Base-by-base conservation (phyloP, 805 yeast genomes). In the Saturnispora kantuleensis region DNA sequence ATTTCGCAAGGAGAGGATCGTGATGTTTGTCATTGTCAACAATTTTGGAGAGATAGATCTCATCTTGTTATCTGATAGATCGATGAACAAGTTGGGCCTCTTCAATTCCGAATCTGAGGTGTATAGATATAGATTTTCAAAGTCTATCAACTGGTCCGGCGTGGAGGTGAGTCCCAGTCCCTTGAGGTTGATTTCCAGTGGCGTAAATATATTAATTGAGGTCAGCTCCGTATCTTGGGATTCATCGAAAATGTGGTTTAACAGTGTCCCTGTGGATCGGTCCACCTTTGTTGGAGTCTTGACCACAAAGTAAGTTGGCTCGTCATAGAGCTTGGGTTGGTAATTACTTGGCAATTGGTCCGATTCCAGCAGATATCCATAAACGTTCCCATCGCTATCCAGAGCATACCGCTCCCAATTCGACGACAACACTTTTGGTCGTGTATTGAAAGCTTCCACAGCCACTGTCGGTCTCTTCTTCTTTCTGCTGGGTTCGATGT, bases 61-160 rank as follows among this genome's bases (percentile, higher is more conserved):
- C 11, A 79, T 52, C 33, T 65, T 63, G 56, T 79, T 79, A 40
- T 72, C 68, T 2, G 75, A 63, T 3, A 77, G 68, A 52, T 72
- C 76, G 4, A 79, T 60, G 47, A 78, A 77, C 35, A 69, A 50
- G 6, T 52, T 42, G 1, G 73, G 70, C 18, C 57, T 54, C n/a
- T 56, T 55, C 4, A 68, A 56, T 0, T 66, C 67, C 9, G 52
- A 50, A 1, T 53, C 48, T 13, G 42, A 29, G 5, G 60, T 64
- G 49, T 67, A 69, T 7, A 72, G 56, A n/a, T 77, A 78, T 52
- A 77, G 57, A 44, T 77, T 68, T 52, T 74, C 69, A 50, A 79
- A 61, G 54, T 79, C 85, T 41, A 69, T 70, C 28, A 79, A 66
- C 50, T 77, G 81, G 42, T 74, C 77, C 1, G 85, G 84, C 3